Percentiles rank a stretch among this genome's conserved stretches.
Evolutionary conservation across 192 early-diverging fungal species (phyloP).

Genomic region (Backusella macrospora): DNA sequence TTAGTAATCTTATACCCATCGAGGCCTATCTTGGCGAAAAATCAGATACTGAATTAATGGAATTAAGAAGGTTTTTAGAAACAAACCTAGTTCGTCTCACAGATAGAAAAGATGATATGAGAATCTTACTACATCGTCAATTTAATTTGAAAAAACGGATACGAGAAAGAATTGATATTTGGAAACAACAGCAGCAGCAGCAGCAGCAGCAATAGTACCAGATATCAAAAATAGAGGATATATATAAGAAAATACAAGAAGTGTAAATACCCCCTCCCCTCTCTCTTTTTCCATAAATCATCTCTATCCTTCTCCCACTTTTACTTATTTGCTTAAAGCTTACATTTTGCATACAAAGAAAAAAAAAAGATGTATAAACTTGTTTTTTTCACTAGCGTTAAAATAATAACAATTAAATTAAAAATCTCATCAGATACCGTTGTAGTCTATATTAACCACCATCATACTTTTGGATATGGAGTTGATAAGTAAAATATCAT

Average conservation of each 20-base stretch:
- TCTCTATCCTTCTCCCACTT: too few relatives aligned
- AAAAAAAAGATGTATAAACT: neutral
- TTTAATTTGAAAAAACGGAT: slow-evolving; percentile 40
- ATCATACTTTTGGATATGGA: slow-evolving; percentile 16
- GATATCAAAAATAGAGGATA: neutral
- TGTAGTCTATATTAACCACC: slow-evolving; percentile 9
- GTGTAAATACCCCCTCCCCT: neutral
- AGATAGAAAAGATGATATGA: slow-evolving; percentile 39
- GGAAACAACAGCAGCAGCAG: slow-evolving; percentile 26
- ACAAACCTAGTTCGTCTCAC: slow-evolving; percentile 23
- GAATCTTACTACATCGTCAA: slow-evolving; percentile 39
- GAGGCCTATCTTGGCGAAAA: slow-evolving; percentile 36
- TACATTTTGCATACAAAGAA: too few relatives aligned
- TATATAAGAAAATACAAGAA: neutral
- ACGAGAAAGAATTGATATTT: slow-evolving; percentile 34
- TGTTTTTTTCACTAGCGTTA: neutral
- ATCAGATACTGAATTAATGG: slow-evolving; percentile 32
- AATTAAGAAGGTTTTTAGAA: slow-evolving; percentile 34
- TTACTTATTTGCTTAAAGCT: too few relatives aligned
- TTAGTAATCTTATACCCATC: slow-evolving; percentile 46
- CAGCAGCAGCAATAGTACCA: neutral
- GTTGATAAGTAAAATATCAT: slow-evolving; percentile 13
- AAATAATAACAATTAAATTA: neutral
- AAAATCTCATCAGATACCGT: slow-evolving; percentile 11
- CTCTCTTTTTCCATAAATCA: too few relatives aligned